Conservation (phyloP, 805 yeast genomes). For the Yarrowia bubula region DNA sequence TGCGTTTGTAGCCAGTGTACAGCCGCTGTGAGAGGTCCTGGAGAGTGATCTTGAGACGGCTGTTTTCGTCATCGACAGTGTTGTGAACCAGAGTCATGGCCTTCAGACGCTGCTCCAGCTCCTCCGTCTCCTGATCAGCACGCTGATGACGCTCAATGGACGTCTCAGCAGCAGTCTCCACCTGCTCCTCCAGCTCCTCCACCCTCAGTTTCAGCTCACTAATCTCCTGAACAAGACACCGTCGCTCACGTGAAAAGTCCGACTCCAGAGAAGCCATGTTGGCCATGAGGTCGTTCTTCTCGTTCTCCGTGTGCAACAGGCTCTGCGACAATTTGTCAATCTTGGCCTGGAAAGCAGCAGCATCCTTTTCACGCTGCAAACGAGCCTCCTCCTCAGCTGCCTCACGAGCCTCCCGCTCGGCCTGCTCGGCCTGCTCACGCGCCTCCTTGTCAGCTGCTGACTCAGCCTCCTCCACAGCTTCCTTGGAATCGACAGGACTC, state of each 20-base stretch:
- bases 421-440: not conserved
- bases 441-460: not conserved
- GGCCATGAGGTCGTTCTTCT: slow-evolving; percentile 64
- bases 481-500: not conserved
- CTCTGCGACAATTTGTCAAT: not conserved
- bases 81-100: slow-evolving; percentile 31
- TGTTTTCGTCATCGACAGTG: slow-evolving; percentile 35
- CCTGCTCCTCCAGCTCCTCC: slow-evolving; percentile 52
- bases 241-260: slow-evolving; percentile 57
- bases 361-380: not conserved
- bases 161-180: slow-evolving; percentile 38
- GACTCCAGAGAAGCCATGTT: slow-evolving; percentile 65
- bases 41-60: slow-evolving; percentile 31
- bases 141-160: slow-evolving; percentile 28
- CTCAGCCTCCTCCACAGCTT: not conserved
- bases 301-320: slow-evolving; percentile 34
- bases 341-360: not conserved
- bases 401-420: not conserved
- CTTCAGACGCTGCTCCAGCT: slow-evolving; percentile 44
- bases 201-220: slow-evolving; percentile 45
- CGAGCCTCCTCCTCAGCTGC: not conserved
- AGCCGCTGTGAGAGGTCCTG: slow-evolving; percentile 47
- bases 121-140: slow-evolving; percentile 40
- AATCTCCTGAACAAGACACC: slow-evolving; percentile 50
- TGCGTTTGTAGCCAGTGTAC: slow-evolving; percentile 39